Evolutionary conservation across 805 yeast species (phyloP), one percentile per base, ranked within the genome.

Genomic region (Komagataella mondaviorum): DNA sequence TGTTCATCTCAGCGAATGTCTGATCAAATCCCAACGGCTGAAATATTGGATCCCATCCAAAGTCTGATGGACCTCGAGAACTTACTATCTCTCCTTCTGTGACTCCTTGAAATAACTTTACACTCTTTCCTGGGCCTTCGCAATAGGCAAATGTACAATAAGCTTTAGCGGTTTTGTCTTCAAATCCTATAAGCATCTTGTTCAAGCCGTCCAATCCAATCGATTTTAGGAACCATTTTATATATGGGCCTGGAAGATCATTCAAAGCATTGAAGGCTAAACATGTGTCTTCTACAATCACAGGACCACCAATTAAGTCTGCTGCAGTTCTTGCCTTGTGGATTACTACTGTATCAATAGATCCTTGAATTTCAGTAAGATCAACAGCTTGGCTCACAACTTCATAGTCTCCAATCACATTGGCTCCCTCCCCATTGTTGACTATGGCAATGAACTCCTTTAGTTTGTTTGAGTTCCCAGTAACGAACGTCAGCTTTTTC

Each of bases 1-100:
- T 86, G 50, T 77, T 81, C 90, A 93, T 80, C 66, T 93, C 97
- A 8, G 97, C 98, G 62, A 88, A 90, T 0, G 93, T 85, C 61
- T 82, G 71, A 18, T 75, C 68, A 59, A 66, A 81, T 2, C 96
- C 96, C 23, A 71, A 69, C 2, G 99, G 99, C 68, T 83, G 75
- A 65, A 93, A 93, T 49, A 87, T 70, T 6, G 96, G 81, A 68
- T 93, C 97, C 95, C 96, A 93, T 1, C 99, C 99, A 64, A 93
- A 93, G 54, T 77, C 75, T 12, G 80, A 76, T 6, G 87, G 87
- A 1, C 97, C 97, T 53, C 95, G 71, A 43, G 81, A 73, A 14
- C 71, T 70, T 5, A 90, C 98, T 60, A 93, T 90, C 6, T 57
- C 66, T 20, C 99, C 99, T 10, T 76, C 72, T 1, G 95, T 85